Conservation (phyloP, 371 early-diverging fungal species). For the Blastocladiella emersonii region DNA sequence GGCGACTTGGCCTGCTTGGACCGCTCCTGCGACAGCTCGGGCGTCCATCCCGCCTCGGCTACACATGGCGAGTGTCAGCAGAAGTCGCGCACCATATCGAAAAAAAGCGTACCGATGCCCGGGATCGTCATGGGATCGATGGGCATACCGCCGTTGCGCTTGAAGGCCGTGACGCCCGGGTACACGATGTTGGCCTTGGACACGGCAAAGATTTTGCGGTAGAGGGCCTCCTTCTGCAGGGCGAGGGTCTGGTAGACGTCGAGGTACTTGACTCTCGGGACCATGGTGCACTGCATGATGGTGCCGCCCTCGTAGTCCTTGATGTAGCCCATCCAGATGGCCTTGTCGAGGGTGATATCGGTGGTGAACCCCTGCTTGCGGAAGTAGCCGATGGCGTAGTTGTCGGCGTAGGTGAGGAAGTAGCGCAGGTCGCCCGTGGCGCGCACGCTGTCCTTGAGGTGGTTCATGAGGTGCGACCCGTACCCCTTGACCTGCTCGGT, state of each 20-base stretch:
- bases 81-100: neutral
- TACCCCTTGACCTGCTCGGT: constrained; percentile 95
- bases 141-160: constrained; percentile 20
- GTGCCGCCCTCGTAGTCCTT: constrained; percentile 99
- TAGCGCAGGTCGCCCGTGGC: constrained; percentile 52
- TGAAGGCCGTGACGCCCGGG: constrained; percentile 58
- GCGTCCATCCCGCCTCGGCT: constrained; percentile 86
- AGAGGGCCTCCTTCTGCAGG: constrained; percentile 57
- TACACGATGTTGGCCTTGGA: constrained; percentile 62
- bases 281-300: constrained; percentile 82
- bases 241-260: constrained; percentile 39
- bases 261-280: constrained; percentile 44
- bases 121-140: constrained; percentile 47
- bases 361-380: constrained; percentile 98
- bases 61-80: neutral
- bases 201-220: constrained; percentile 58
- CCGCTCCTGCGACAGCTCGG: constrained; percentile 45
- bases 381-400: constrained; percentile 98
- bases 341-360: constrained; percentile 80
- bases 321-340: constrained; percentile 95
- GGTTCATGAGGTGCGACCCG: constrained; percentile 85
- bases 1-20: constrained; percentile 12
- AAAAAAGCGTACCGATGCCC: constrained; percentile 47
- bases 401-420: constrained; percentile 99
- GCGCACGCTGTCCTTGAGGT: constrained; percentile 80